Evolutionary conservation across 805 yeast genomes (phyloP).

Genomic region (Candida lessepsii): DNA sequence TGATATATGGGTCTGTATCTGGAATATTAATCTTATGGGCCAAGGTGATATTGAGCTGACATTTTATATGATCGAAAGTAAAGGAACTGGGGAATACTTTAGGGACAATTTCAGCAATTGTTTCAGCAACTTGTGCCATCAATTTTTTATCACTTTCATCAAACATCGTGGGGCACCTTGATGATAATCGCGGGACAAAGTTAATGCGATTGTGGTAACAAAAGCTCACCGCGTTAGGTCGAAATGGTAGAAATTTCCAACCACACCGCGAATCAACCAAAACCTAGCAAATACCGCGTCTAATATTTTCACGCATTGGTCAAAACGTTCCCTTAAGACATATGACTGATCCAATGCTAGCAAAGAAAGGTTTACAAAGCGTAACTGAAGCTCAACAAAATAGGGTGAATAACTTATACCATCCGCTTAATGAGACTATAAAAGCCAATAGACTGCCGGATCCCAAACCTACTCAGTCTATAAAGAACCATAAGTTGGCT

Average conservation of each 20-base stretch:
- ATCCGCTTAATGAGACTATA: conserved; percentile 10
- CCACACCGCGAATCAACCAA: conserved; percentile 4
- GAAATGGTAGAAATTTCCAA: background rate
- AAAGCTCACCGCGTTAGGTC: too few species aligned
- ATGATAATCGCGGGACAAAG: too few species aligned
- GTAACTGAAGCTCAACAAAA: conserved; percentile 6
- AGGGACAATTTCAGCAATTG: conserved; percentile 9
- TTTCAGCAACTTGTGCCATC: conserved; percentile 17
- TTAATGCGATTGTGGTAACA: too few species aligned
- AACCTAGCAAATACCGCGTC: too few species aligned
- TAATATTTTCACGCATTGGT: too few species aligned
- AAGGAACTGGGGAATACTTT: conserved; percentile 12
- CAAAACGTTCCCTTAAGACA: too few species aligned
- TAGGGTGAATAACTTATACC: conserved; percentile 10
- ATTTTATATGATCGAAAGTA: background rate
- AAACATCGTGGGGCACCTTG: too few species aligned
- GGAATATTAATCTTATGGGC: background rate
- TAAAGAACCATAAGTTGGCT: conserved; percentile 10
- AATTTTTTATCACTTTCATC: conserved; percentile 18
- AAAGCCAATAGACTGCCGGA: conserved; percentile 7
- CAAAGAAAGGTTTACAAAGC: conserved; percentile 3
- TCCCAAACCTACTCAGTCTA: conserved; percentile 3
- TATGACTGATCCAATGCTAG: background rate
- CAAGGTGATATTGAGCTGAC: background rate
- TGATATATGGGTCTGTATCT: conserved; percentile 16